Percentiles rank a stretch among this genome's conserved stretches.
phyloP scores from a whole-genome alignment of 2,329 filamentous ascomycete species.

The Aspergillus sp. region DNA sequence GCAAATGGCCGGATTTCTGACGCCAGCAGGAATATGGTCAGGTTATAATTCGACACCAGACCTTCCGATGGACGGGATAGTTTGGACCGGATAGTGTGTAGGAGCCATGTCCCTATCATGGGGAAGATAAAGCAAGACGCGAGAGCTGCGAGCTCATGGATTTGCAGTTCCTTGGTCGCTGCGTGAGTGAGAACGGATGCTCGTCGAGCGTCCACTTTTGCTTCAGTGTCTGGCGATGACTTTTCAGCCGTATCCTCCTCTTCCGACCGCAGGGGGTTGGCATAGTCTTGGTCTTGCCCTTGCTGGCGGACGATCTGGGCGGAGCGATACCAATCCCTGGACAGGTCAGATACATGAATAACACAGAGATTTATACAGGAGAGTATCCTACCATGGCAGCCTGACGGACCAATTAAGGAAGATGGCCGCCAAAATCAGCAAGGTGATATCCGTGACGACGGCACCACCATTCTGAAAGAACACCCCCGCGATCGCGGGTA shows the following conservation, averaged over 20 bases:
- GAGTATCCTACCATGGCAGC: constrained; percentile 64
- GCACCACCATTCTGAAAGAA: constrained; percentile 77
- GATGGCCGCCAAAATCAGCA: constrained; percentile 69
- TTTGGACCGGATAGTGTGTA: constrained; percentile 72
- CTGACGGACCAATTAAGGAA: constrained; percentile 91
- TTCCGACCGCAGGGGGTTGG: constrained; percentile 18
- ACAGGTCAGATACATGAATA: background rate
- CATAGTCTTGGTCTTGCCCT: constrained; percentile 12
- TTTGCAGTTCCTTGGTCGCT: constrained; percentile 57
- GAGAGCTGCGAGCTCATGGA: constrained; percentile 68
- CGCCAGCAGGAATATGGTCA: constrained; percentile 80
- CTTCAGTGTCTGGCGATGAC: background rate
- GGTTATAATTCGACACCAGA: constrained; percentile 83
- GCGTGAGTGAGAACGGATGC: constrained; percentile 20
- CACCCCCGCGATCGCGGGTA: constrained; percentile 77
- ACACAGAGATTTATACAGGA: constrained; percentile 3
- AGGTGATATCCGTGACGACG: constrained; percentile 74
- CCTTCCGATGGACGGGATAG: constrained; percentile 77
- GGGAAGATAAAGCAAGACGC: constrained; percentile 72
- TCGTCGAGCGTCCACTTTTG: constrained; percentile 3
- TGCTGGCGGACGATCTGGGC: constrained; percentile 54
- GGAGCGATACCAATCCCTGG: constrained; percentile 65
- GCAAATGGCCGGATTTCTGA: constrained; percentile 77
- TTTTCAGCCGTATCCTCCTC: constrained; percentile 9
- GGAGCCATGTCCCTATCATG: constrained; percentile 67